These are phyloP conservation scores for Eimeria acervulina DNA, from an alignment of 169 alveolate genomes.

Conservation along the genomic window DNA sequence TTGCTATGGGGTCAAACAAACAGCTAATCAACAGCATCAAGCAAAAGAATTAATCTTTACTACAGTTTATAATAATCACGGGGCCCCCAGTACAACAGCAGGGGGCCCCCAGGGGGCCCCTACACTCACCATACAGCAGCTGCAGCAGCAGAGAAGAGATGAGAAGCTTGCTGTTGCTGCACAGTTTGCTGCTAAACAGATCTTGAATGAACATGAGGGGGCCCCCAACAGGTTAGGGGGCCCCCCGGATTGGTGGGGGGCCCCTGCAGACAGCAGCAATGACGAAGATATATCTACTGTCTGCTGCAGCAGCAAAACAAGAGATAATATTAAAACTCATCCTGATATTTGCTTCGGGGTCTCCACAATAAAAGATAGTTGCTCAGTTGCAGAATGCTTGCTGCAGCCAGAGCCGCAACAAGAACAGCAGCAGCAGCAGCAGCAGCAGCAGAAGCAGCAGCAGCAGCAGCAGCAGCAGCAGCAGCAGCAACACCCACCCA, in stretches of 20 bases:
- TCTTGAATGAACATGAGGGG: neutral
- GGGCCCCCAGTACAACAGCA: neutral
- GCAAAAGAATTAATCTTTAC: neutral
- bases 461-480: neutral
- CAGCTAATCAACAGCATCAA: neutral
- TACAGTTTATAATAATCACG: neutral
- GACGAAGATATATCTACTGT: neutral
- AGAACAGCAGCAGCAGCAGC: constrained; percentile 25
- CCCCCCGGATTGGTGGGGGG: constrained; percentile 13
- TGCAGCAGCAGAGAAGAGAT: constrained; percentile 30
- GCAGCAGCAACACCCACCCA: neutral
- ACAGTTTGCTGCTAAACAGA: neutral
- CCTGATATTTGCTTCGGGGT: neutral
- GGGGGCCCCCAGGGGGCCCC: too few relatives aligned
- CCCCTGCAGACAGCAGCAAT: neutral
- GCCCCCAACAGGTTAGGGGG: constrained; percentile 33
- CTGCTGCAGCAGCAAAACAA: neutral
- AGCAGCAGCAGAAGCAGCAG: constrained; percentile 52
- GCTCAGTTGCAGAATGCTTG: constrained; percentile 5
- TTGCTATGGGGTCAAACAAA: constrained; percentile 49
- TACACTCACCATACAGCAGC: constrained; percentile 8
- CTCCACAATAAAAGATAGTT: neutral
- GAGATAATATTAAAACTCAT: neutral
- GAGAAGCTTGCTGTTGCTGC: constrained; percentile 31
- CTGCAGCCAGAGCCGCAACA: constrained; percentile 29